A percentile compares a stretch with the other conserved stretches of the same genome.
Evolutionary conservation across 441 rosid species (phyloP).

Genomic region (Croton setiger): DNA sequence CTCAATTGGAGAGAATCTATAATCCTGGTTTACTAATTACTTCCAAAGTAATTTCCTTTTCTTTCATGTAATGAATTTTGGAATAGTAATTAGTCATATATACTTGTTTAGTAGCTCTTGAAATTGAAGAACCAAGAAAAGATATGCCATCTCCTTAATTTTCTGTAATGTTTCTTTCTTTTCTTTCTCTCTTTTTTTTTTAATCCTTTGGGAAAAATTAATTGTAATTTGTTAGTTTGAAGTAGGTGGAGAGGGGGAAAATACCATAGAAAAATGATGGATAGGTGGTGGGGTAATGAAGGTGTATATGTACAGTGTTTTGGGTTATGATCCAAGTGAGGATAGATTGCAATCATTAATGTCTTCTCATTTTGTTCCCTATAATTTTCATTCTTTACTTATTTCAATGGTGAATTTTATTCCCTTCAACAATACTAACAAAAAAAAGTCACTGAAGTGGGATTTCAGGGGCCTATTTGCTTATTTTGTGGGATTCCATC

Average conservation of each 20-base stretch:
- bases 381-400: not conserved
- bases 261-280: constrained; percentile 32
- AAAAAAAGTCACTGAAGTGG: not conserved
- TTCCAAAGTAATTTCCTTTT: constrained; percentile 7
- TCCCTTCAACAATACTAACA: not conserved
- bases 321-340: constrained; percentile 29
- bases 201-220: constrained; percentile 17
- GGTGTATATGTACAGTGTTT: constrained; percentile 48
- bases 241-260: constrained; percentile 30
- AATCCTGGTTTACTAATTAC: no score
- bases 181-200: not conserved
- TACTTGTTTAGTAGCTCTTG: constrained; percentile 20
- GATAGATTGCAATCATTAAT: constrained; percentile 34
- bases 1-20: no score
- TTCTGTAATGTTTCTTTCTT: constrained; percentile 1
- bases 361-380: constrained; percentile 26
- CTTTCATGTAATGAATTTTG: not conserved
- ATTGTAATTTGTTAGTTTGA: constrained; percentile 29
- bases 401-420: constrained; percentile 1
- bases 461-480: not conserved
- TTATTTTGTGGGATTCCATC: not conserved
- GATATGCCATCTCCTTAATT: not conserved
- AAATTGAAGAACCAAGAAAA: constrained; percentile 28
- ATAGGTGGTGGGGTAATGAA: constrained; percentile 40
- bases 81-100: constrained; percentile 14